Evolutionary conservation across 1,139 yeast genomes (phyloP).

Genomic region (Lodderomyces oxycetoniae): DNA sequence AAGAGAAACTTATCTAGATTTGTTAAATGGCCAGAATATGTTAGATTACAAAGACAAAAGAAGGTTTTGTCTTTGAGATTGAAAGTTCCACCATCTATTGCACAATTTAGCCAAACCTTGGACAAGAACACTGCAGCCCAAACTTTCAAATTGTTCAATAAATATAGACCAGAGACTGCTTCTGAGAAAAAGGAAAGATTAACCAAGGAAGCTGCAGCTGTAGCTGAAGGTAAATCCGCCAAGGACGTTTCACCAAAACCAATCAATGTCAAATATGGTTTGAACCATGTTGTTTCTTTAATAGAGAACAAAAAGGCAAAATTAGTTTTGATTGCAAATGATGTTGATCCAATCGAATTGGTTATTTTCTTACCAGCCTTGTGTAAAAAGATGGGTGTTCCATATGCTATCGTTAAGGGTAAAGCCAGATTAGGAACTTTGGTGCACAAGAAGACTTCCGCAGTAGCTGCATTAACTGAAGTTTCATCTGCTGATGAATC

Average conservation of each 20-base stretch:
- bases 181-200: constrained; percentile 98
- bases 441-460: constrained; percentile 94
- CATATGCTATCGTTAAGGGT: constrained; percentile 97
- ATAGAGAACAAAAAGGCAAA: constrained; percentile 98
- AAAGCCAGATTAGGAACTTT: constrained; percentile 98
- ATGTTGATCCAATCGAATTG: constrained; percentile 97
- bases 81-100: constrained; percentile 97
- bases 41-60: constrained; percentile 88
- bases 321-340: constrained; percentile 94
- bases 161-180: constrained; percentile 96
- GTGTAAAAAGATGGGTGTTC: constrained; percentile 99
- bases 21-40: constrained; percentile 98
- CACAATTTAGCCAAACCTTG: constrained; percentile 91
- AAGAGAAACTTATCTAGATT: constrained; percentile 93
- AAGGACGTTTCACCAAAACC: constrained; percentile 96
- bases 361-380: constrained; percentile 96
- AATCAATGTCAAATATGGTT: constrained; percentile 92
- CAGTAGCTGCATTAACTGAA: constrained; percentile 96
- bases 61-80: constrained; percentile 90
- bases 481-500: constrained; percentile 92
- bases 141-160: constrained; percentile 94
- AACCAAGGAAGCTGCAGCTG: constrained; percentile 97
- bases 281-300: constrained; percentile 95
- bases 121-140: constrained; percentile 98
- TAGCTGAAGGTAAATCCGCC: constrained; percentile 95